Base-by-base conservation (phyloP, 148 eudicot species). In the Chenopodium suecicum region DNA sequence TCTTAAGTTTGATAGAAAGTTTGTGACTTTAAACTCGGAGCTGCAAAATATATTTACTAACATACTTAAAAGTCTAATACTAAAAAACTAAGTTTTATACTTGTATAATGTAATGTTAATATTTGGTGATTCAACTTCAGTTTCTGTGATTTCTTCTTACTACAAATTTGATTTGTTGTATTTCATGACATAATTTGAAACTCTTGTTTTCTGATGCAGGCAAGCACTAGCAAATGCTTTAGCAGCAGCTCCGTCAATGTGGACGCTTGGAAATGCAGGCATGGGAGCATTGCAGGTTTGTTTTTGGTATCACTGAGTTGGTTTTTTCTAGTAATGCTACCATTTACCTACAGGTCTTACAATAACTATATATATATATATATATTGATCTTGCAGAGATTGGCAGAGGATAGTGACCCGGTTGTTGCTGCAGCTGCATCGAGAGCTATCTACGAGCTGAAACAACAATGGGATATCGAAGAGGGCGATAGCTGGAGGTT, bases 191-290 rank as follows among this genome's bases (percentile, higher is more conserved):
- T 4, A 7, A 74, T 23, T 27, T 19, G 9, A 0, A 23, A 31
- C 2, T 25, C 25, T 2, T 76, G 29, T 34, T 60, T 22, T 31
- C 37, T 71, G 14, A 29, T 82, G 54, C 83, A 96, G 99, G 85
- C 92, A 88, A 88, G 99, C 99, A 76, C 83, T 96, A 77, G 99
- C 99, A 25, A 96, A 96, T 58, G 99, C 99, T 46, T 87, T 96
- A 78, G 94, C 99, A 63, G 89, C 89, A 52, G 99, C 99, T 44
- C 98, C 99, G 65, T 96, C 99, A 22, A 92, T 96, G 98, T 96
- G 98, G 99, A 94, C 97, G 29, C 94, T 96, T 54, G 99, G 99
- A 85, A 96, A 96, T 83, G 99, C 99, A 75, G 99, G 99, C 91
- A 96, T 96, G 99, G 99, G 99, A 84, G 99, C 99, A 47, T 88